A percentile compares a stretch with the other conserved stretches of the same genome.
These are phyloP conservation scores for Lyophyllum decastes DNA, from an alignment of 768 basidiomycete genomes.

Conservation along the genomic window DNA sequence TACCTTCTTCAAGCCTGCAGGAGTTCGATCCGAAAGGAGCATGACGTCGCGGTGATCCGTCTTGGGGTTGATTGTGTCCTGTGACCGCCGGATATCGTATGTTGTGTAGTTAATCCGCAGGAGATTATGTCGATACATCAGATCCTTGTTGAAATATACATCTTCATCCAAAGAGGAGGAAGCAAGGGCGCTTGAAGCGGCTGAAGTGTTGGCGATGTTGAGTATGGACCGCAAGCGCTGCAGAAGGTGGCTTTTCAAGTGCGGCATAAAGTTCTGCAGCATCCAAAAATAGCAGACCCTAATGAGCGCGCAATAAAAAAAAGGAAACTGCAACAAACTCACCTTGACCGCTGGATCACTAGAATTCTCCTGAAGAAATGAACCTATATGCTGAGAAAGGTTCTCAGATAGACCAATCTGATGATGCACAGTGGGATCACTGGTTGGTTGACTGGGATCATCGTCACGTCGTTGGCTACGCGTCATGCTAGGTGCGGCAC, in stretches of 20 bases:
- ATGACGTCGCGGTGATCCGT: conserved; percentile 36
- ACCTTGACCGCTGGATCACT: not conserved
- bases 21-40: conserved; percentile 22
- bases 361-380: not conserved
- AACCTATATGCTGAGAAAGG: not conserved
- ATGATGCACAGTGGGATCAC: not conserved
- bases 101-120: conserved; percentile 41
- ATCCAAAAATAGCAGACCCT: too few relatives aligned
- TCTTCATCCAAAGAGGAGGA: not conserved
- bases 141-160: conserved; percentile 22
- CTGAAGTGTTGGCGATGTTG: not conserved
- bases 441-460: not conserved
- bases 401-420: not conserved
- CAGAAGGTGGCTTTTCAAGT: not conserved
- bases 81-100: conserved; percentile 39
- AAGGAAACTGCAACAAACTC: not conserved
- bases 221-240: not conserved
- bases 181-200: not conserved
- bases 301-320: not conserved
- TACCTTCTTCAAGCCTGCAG: too few relatives aligned
- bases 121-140: conserved; percentile 28
- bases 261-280: not conserved
- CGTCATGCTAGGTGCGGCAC: not conserved
- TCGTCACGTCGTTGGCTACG: not conserved
- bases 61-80: conserved; percentile 42